Evolutionary conservation across 2,329 filamentous ascomycete genomes (phyloP).

Genomic region (Juglanconis juglandina): DNA sequence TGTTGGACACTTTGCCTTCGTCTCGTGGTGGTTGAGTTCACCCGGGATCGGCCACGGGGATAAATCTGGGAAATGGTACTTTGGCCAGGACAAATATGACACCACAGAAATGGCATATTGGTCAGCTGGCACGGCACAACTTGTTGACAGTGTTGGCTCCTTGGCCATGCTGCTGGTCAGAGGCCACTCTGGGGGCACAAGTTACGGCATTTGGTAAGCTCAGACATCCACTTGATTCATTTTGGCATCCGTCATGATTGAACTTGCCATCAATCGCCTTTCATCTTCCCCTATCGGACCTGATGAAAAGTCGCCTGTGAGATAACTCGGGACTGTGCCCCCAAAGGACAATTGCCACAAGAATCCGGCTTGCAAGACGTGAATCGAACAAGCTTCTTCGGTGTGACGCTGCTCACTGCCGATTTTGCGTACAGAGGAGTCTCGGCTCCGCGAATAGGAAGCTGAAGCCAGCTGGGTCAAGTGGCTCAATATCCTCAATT

Average conservation of each 20-base stretch:
- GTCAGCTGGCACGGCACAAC: conserved; percentile 43
- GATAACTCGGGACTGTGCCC: no score
- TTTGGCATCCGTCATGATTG: neutral
- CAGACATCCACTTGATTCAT: neutral
- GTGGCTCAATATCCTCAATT: no score
- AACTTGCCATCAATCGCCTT: neutral
- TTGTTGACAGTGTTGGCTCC: conserved; percentile 36
- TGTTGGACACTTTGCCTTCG: conserved; percentile 39
- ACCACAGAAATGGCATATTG: conserved; percentile 49
- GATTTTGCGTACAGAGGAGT: no score
- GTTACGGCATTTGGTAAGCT: conserved; percentile 46
- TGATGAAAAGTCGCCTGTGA: no score
- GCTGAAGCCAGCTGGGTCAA: no score
- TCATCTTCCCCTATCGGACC: no score
- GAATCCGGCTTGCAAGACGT: no score
- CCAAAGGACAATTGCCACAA: no score
- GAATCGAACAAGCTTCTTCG: no score
- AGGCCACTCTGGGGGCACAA: conserved; percentile 46
- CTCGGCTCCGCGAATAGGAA: no score
- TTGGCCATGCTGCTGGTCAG: conserved; percentile 43
- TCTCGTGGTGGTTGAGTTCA: conserved; percentile 44
- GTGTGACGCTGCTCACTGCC: no score
- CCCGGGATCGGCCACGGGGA: conserved; percentile 39
- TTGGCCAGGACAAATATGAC: conserved; percentile 39
- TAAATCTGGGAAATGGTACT: conserved; percentile 44